These are phyloP conservation scores for Orbilia brochopaga DNA, from an alignment of 2,329 filamentous ascomycete genomes.

Conservation along the genomic window DNA sequence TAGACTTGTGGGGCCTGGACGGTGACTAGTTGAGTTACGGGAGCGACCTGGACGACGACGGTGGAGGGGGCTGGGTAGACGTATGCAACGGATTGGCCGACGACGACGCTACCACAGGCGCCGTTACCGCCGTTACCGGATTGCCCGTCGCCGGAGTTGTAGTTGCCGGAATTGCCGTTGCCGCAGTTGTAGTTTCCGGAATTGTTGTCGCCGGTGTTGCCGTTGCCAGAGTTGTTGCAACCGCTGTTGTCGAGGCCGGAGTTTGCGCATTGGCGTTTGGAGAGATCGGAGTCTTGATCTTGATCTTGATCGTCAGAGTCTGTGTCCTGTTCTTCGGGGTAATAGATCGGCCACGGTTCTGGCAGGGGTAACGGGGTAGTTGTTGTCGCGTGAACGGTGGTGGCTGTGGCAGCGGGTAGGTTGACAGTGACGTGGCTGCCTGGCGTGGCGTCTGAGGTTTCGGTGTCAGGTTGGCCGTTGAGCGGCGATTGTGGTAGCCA, in stretches of 20 bases:
- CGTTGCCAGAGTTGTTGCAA: constrained; percentile 34
- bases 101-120: constrained; percentile 38
- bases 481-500: constrained; percentile 21
- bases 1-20: constrained; percentile 36
- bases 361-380: constrained; percentile 38
- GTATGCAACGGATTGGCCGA: constrained; percentile 30
- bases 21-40: constrained; percentile 27
- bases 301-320: not conserved
- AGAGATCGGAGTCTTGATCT: not conserved
- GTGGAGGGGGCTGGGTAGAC: constrained; percentile 44
- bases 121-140: constrained; percentile 34
- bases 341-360: constrained; percentile 29
- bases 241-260: constrained; percentile 35
- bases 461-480: not conserved
- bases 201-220: constrained; percentile 42
- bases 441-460: constrained; percentile 10
- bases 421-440: constrained; percentile 29
- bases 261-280: constrained; percentile 46
- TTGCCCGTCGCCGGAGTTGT: constrained; percentile 33
- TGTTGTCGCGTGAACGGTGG: constrained; percentile 46
- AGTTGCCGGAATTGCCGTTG: constrained; percentile 43
- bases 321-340: constrained; percentile 37
- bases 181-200: constrained; percentile 48
- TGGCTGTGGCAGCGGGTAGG: constrained; percentile 34
- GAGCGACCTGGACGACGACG: constrained; percentile 33